These are phyloP conservation scores for Castanea sativa DNA, from an alignment of 306 rosid species.

Conservation along the genomic window DNA sequence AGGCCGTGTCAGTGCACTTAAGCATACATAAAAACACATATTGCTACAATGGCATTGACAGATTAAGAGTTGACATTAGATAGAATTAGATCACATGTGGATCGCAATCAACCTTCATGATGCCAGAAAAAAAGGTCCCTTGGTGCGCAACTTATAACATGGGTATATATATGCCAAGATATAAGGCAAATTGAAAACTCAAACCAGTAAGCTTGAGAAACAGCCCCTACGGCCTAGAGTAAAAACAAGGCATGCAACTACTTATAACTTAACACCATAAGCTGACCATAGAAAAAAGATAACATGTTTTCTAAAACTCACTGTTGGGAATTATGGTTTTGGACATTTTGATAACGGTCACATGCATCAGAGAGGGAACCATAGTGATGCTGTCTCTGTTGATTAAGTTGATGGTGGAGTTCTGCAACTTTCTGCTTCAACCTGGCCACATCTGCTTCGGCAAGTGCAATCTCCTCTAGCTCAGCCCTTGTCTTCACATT, in stretches of 20 bases:
- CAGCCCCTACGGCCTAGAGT: not conserved
- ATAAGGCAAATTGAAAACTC: no score
- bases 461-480: slow-evolving; percentile 98
- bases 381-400: slow-evolving; percentile 90
- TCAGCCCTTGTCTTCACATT: slow-evolving; percentile 89
- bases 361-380: slow-evolving; percentile 85
- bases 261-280: slow-evolving; percentile 5
- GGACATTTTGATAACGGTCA: slow-evolving; percentile 81
- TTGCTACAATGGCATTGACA: no score
- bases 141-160: no score
- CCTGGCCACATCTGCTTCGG: slow-evolving; percentile 98
- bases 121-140: no score
- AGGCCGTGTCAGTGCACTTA: no score
- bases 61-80: no score
- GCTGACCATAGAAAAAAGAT: slow-evolving; percentile 1
- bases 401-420: slow-evolving; percentile 96
- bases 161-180: no score
- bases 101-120: no score
- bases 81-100: no score
- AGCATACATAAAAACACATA: no score
- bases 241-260: not conserved
- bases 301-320: slow-evolving; percentile 47
- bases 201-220: not conserved
- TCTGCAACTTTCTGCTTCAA: slow-evolving; percentile 99
- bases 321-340: slow-evolving; percentile 77